Percentiles rank a stretch among this genome's conserved stretches.
Evolutionary conservation across 345 rosid species (phyloP).

Genomic region (Jatropha curcas): DNA sequence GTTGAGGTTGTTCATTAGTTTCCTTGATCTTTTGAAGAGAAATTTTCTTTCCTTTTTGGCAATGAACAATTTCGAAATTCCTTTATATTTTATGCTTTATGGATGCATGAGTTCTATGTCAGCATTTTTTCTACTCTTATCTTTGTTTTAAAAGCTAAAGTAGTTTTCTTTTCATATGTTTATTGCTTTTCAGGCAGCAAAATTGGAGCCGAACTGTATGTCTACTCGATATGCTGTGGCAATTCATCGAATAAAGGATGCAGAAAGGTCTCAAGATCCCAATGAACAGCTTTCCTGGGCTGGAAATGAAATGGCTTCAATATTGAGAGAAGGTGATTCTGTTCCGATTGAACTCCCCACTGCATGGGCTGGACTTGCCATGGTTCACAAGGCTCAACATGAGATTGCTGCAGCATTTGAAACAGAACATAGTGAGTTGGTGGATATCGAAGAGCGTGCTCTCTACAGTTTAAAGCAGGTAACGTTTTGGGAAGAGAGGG

Average conservation of each 20-base stretch:
- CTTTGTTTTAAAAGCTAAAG: constrained; percentile 9
- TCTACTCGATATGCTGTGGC: constrained; percentile 93
- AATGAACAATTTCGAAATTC: constrained; percentile 9
- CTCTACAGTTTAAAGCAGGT: constrained; percentile 86
- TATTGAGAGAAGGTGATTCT: constrained; percentile 88
- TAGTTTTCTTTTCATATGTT: constrained; percentile 6
- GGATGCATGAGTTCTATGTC: neutral
- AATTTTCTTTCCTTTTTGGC: constrained; percentile 5
- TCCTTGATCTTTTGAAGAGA: constrained; percentile 32
- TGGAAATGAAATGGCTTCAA: constrained; percentile 96
- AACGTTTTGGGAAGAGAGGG: neutral
- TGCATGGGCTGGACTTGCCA: constrained; percentile 95
- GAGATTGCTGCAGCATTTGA: constrained; percentile 87
- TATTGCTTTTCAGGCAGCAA: constrained; percentile 67
- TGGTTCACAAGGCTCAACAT: constrained; percentile 88
- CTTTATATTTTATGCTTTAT: neutral
- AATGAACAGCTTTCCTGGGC: constrained; percentile 88
- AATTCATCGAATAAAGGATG: constrained; percentile 84
- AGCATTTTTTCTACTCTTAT: neutral
- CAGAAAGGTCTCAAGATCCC: constrained; percentile 91
- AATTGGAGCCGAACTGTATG: constrained; percentile 90
- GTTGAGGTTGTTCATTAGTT: constrained; percentile 58
- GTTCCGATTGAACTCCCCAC: constrained; percentile 66
- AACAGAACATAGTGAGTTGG: constrained; percentile 54
- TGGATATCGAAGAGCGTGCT: constrained; percentile 76